Evolutionary conservation across 352 stramenopile species (phyloP), one percentile per base, ranked within the genome.

Genomic region (Phytophthora lateralis): DNA sequence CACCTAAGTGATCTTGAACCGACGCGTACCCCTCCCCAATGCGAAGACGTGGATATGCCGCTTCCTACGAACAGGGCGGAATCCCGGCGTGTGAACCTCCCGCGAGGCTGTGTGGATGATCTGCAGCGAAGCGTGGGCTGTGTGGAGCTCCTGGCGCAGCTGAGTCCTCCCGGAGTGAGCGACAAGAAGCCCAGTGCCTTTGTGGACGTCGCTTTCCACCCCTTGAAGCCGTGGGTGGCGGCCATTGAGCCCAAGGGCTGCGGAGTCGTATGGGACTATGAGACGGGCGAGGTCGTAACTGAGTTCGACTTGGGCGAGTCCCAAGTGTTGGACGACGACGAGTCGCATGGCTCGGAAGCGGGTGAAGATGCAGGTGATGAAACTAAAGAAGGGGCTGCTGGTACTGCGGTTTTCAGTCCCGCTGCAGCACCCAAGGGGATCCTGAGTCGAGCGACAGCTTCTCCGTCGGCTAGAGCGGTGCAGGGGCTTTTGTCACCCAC

Each of bases 131-230:
- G 69, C 8, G 49, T 77, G 10, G 66, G 60, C 0, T 85, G 80
- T 18, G 77, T 91, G 45, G 80, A 90, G 55, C 56, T 91, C 12
- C 43, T 83, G 39, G 73, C 71, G 47, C 72, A 77, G n/a, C 59
- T 91, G 38, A 42, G 59, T 37, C 63, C 78, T 5, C 82, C 88
- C 3, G 74, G 75, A 12, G 60, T 88, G 43, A 80, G 69, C 61
- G 82, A 89, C n/a, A 93, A 94, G 66, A 88, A 88, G 42, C 68
- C 75, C 20, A 90, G 79, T 50, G 80, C 81, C 17, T 71, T 90
- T 15, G 80, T 76, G n/a, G 81, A 90, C 26, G 72, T 76, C 4
- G 61, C 75, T 15, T 89, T 90, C 47, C 83, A 94, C 48, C 68
- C 79, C 6, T 60, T 86, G 20, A 81, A 81, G 7, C 78, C 80